Evolutionary conservation across 805 yeast species (phyloP), one percentile per base, ranked within the genome.

Genomic region (Barnettozyma wickerhamii): DNA sequence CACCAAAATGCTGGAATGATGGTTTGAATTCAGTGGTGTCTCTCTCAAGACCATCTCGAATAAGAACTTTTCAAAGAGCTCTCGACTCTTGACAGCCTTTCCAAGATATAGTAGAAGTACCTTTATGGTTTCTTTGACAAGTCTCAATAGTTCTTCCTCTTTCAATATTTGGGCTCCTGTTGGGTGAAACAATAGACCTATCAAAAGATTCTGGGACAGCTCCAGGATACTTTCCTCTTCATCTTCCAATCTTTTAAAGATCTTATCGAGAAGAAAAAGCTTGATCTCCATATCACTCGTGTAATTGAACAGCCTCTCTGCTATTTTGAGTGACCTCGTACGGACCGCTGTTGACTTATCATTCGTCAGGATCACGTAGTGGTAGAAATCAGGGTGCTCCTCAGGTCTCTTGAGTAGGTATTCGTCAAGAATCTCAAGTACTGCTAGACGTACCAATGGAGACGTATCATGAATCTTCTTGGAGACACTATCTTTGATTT

Each of bases 381-480:
- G 61, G 52, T 76, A 76, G 47, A 74, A 80, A 20, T 69, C 71
- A 3, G 68, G 67, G 17, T 74, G 64, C 23, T 71, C 55, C 4
- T 65, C 69, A 0, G 77, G 75, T 37, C 68, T 68, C 2, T 64
- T 49, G 3, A 62, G 51, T 30, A 80, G 53, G 40, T 71, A 75
- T 38, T 66, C 69, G 10, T 72, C 70, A 19, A 88, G 60, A 30
- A 88, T 66, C 32, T 85, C 93, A 21, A 88, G 63, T 3, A 81
- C 81, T 0, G 95, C 86, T 51, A 83, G 89, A 43, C 88, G 71
- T 0, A 87, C 91, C 30, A 81, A 71, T 0, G 95, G 78, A 3
- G 88, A 84, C 0, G 72, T 53, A 46, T 84, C 91, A 5, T 55
- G 60, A 29, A 88, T 60, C 34, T 78, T 63, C 9, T 59, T 64